Evolutionary conservation across 805 yeast species (phyloP), one percentile per base, ranked within the genome.

Genomic region (Candida vaughaniae): DNA sequence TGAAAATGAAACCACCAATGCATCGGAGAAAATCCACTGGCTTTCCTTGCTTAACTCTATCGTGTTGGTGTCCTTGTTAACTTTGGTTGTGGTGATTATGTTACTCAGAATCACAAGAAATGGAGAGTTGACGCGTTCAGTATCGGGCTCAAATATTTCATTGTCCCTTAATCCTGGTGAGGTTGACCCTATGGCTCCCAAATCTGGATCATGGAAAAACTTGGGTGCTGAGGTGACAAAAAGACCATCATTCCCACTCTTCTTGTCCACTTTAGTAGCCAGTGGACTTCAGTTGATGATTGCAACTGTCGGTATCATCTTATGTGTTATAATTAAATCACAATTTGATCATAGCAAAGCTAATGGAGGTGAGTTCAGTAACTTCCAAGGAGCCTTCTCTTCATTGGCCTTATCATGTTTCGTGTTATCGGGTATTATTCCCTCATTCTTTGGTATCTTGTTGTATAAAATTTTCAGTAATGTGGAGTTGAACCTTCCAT

Each of bases 211-310:
- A 17, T 78, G 89, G 87, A 77, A 73, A 56, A 49, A 69, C 36
- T 64, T 80, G 38, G 55, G 70, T 4, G 59, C 65, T 25, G 85
- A 78, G 35, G 82, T 80, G 4, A 73, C 75, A 48, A 59, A 69
- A 29, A 59, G 68, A 11, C 91, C 91, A 7, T 39, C 45, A 4
- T 59, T 58, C 18, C 70, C 80, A 2, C 51, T 73, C 5, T 36
- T 74, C 1, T 60, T 88, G 35, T 69, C 84, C 2, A 59, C 82
- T 2, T 49, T 84, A 4, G 75, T 80, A 10, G 81, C 95, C 0
- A 72, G 85, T 33, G 96, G 96, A 15, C 69, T 82, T 25, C 95
- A 88, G 55, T 68, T 83, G 32, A 62, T 79, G 31, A 77, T 84
- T 44, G 79, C 87, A 1, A 67, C 80, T 38, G 53, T 80, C 19